A percentile compares a stretch with the other conserved stretches of the same genome.
phyloP scores from a whole-genome alignment of 2,329 filamentous ascomycete genomes.

The Diaporthe humulicola region DNA sequence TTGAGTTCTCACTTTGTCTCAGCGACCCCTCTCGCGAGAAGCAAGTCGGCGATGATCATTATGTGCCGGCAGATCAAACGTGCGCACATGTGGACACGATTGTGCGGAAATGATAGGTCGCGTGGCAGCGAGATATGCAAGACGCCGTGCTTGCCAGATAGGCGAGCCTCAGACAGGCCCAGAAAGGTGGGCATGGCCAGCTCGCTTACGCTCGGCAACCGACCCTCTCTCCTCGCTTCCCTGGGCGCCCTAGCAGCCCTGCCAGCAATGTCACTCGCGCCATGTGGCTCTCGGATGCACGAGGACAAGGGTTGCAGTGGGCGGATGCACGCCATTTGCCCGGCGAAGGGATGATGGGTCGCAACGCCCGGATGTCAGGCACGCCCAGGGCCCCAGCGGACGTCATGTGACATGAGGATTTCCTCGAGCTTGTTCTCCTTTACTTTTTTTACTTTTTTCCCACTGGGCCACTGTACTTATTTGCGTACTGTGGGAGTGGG shows the following conservation, averaged over 20 bases:
- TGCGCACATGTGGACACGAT: constrained; percentile 23
- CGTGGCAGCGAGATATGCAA: constrained; percentile 18
- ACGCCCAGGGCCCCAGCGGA: constrained; percentile 4
- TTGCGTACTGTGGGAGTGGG: constrained; percentile 24
- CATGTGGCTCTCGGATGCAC: constrained; percentile 29
- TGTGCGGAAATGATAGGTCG: constrained; percentile 16
- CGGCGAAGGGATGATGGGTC: constrained; percentile 10
- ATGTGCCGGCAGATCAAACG: constrained; percentile 30
- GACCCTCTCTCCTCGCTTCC: neutral
- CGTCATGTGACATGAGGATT: constrained; percentile 20
- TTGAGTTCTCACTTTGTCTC: constrained; percentile 6
- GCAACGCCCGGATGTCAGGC: constrained; percentile 16
- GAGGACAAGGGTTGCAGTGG: constrained; percentile 24
- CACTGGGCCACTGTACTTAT: neutral
- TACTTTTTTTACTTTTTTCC: no score
- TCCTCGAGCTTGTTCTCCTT: constrained; percentile 20
- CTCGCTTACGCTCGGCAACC: constrained; percentile 32
- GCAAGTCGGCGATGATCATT: constrained; percentile 7
- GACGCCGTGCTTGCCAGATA: constrained; percentile 17
- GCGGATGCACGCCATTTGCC: constrained; percentile 27
- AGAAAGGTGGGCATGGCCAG: constrained; percentile 30
- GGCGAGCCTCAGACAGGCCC: constrained; percentile 30
- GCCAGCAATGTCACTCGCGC: constrained; percentile 21
- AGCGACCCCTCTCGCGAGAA: constrained; percentile 8
- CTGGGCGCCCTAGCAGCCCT: constrained; percentile 14